phyloP scores from a whole-genome alignment of 768 basidiomycete genomes.

The Lentinula guzmanii region DNA sequence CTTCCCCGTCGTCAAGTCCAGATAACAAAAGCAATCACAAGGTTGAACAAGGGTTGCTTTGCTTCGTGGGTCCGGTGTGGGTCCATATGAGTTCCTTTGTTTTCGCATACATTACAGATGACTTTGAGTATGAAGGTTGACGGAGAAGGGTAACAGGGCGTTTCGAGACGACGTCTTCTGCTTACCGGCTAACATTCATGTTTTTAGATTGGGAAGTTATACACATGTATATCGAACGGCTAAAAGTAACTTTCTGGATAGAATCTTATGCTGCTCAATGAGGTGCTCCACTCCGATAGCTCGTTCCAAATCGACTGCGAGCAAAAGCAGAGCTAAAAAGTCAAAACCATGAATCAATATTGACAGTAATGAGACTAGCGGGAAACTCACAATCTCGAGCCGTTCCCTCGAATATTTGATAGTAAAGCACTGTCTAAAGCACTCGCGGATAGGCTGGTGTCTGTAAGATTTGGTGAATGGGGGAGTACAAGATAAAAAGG shows the following conservation, averaged over 20 bases:
- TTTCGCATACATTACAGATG: not conserved
- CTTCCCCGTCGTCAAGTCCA: not conserved
- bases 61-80: not conserved
- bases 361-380: not conserved
- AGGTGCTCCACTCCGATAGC: not conserved
- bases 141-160: not conserved
- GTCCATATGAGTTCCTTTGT: not conserved
- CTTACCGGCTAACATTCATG: not conserved
- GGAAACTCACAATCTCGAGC: conserved; percentile 29
- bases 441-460: conserved; percentile 71
- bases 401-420: conserved; percentile 64
- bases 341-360: too few species aligned
- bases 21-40: not conserved
- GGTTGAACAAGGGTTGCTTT: not conserved
- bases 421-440: conserved; percentile 75
- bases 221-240: not conserved
- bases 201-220: not conserved
- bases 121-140: not conserved
- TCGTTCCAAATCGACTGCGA: not conserved
- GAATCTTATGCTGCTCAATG: not conserved
- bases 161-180: too few species aligned
- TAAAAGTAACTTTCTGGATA: not conserved
- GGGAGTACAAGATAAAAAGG: not conserved
- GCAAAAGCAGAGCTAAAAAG: not conserved
- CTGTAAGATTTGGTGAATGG: conserved; percentile 23